Base-by-base conservation (phyloP, 2,329 filamentous ascomycete species). In the Aspergillus sp. region DNA sequence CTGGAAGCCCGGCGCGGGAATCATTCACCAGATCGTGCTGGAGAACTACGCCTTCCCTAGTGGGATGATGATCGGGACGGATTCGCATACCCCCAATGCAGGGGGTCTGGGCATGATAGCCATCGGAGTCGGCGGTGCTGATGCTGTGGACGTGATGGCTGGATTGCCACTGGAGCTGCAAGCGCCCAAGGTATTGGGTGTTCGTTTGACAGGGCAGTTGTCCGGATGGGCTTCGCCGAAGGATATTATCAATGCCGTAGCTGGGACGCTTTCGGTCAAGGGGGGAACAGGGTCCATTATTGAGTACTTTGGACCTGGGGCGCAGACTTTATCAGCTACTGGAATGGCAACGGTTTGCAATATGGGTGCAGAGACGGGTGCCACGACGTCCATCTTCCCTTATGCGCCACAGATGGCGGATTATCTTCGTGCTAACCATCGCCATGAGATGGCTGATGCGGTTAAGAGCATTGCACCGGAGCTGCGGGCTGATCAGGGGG, bases 141-240 rank as follows among this genome's bases (percentile, higher is more conserved):
- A 97, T 80, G 94, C 93, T 58, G 94, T 97, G 71, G 93, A 97
- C 80, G 93, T 96, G 70, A 97, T 97, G 92, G 91, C 92, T 72
- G 89, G 91, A 79, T 87, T 96, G 68, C 92, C 92, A 60, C 97
- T 93, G 93, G 93, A 97, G 79, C 83, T 97, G 69, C 97, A 97
- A 85, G 93, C 93, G 60, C 94, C 94, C 64, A 97, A 63, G 36
- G 62, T 67, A 2, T 55, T 65, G 10, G 65, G 64, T 36, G 63
- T 67, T 5, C 56, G 52, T 0, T 36, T 68, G 17, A 68, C 63
- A 2, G 63, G 64, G 6, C 23, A 60, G 77, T 73, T 97, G 71
- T 89, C 84, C 71, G 93, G 92, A 78, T 98, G 94, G 94, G 90
- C 91, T 67, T 78, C 92, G 55, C 91, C 94, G 58, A 97, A 98